Evolutionary conservation across 768 basidiomycete species (phyloP), one percentile per base, ranked within the genome.

Genomic region (Candolleomyces eurysporus): DNA sequence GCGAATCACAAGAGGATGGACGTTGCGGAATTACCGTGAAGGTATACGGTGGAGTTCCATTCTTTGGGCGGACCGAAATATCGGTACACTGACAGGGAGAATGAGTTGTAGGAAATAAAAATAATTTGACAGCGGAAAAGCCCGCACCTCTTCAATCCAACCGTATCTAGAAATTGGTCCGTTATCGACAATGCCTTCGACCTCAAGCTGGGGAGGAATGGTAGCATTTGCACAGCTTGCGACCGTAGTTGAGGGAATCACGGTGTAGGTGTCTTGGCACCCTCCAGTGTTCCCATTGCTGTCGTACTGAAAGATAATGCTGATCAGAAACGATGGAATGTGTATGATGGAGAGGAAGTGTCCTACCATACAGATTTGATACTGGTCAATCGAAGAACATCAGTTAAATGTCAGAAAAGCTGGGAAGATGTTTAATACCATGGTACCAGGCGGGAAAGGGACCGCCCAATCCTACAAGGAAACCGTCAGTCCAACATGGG

Each of bases 331-430:
- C 19, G 21, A 40, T 50, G 21, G 55, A 40, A 45, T 14, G 30
- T 14, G 39, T 10, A 32, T 32, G 21, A 16, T 17, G 7, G 49
- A 36, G 36, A n/a, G 19, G 46, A 55, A 48, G 13, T 30, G 39
- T 52, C 75, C 55, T 46, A 86, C 85, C 86, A 88, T 87, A 75
- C 86, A 88, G 65, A 85, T 83, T 76, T 87, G 85, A 69, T 85
- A 88, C 82, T 85, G 67, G 36, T 7, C 31, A 51, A 14, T 8
- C 16, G 16, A 17, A 17, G 45, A 46, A 46, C 8, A 46, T 46
- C 45, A 46, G 46, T 45, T 42, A 43, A 55, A 55, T 3, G 39
- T 14, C 6, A 43, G 22, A 63, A 51, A 61, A 39, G 32, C 4
- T 49, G 8, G 30, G n/a, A 8, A 16, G 17, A 42, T 50, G 22